A percentile compares a stretch with the other conserved stretches of the same genome.
Conservation (phyloP, 257 asterid species). For the Salvia splendens region DNA sequence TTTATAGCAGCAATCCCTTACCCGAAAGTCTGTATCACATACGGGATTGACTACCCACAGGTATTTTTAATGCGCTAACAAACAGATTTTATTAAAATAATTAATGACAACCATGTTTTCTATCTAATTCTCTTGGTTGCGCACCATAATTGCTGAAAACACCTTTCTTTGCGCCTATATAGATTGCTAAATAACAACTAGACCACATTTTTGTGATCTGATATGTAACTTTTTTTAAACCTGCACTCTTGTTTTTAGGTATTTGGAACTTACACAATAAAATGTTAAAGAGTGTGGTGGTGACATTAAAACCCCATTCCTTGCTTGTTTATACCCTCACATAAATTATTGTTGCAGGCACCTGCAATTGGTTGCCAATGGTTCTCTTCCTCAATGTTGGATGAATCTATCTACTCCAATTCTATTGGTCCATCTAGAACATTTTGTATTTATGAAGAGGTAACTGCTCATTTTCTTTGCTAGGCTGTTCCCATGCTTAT, state of each 20-base stretch:
- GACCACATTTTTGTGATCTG: conserved; percentile 3
- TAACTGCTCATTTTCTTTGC: conserved; percentile 22
- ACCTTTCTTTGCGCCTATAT: conserved; percentile 20
- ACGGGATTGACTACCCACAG: conserved; percentile 86
- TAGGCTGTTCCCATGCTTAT: conserved; percentile 3
- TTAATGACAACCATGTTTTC: conserved; percentile 1
- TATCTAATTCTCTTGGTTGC: conserved; percentile 9
- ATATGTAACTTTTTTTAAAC: not conserved
- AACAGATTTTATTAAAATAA: not conserved
- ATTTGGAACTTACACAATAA: conserved; percentile 13
- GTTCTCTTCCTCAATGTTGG: conserved; percentile 62
- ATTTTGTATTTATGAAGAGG: conserved; percentile 91
- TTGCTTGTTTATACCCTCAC: not conserved
- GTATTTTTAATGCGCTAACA: conserved; percentile 36
- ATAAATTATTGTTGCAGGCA: conserved; percentile 50
- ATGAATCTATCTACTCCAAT: conserved; percentile 51
- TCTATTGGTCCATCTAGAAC: conserved; percentile 83
- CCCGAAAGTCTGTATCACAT: conserved; percentile 56
- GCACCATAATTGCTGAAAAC: conserved; percentile 17
- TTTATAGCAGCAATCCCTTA: conserved; percentile 79
- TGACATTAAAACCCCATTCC: conserved; percentile 18
- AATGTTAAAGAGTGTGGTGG: not conserved
- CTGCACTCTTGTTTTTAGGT: not conserved
- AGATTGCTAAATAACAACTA: conserved; percentile 18
- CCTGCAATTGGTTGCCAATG: conserved; percentile 86